Evolutionary conservation across 208 protist species (phyloP).

Genomic region (Leishmania major): DNA sequence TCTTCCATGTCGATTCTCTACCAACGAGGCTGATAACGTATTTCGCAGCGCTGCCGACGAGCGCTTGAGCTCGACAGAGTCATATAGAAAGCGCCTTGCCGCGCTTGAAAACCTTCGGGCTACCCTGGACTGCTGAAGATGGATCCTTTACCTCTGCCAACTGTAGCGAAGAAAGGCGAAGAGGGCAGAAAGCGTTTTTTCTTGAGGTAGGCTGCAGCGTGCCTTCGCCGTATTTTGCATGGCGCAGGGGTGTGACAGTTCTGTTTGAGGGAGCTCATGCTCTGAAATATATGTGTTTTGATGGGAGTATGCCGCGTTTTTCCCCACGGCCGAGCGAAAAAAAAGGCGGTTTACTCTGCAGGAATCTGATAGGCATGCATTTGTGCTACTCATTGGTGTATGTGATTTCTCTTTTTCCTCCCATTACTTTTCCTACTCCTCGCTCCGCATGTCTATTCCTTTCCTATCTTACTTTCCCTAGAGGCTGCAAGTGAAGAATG

Average conservation of each 20-base stretch:
- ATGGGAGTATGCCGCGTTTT: background rate
- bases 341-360: too few relatives aligned
- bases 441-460: background rate
- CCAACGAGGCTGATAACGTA: conserved; percentile 1
- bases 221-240: background rate
- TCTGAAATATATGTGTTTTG: background rate
- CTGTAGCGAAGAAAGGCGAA: background rate
- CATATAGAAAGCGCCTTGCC: conserved; percentile 17
- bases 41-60: background rate
- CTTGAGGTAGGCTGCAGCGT: too few relatives aligned
- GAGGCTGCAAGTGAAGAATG: conserved; percentile 13
- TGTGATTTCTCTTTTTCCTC: background rate
- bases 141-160: background rate
- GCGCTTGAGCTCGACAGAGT: background rate
- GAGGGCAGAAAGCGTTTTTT: background rate
- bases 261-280: background rate
- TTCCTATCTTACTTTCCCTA: background rate
- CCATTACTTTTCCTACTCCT: background rate
- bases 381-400: background rate
- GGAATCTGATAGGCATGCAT: background rate
- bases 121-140: conserved; percentile 20
- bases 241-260: background rate
- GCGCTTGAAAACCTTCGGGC: conserved; percentile 12
- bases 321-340: background rate
- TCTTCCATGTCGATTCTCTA: conserved; percentile 27